phyloP scores from a whole-genome alignment of 208 protist genomes.

The Leishmania aethiopica region DNA sequence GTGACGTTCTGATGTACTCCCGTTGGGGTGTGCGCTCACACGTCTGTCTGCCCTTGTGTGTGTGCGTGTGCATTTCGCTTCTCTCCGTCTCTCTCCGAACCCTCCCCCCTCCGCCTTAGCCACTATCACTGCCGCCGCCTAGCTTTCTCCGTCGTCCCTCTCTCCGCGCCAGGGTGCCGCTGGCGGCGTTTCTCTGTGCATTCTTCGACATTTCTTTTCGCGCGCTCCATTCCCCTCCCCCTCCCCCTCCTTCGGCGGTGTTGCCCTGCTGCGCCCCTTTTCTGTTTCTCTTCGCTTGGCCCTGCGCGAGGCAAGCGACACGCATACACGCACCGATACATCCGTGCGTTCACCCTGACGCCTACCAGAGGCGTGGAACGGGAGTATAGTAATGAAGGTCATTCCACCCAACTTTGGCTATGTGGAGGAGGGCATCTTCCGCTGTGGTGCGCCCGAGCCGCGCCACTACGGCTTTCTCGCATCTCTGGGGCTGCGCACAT shows the following conservation, averaged over 20 bases:
- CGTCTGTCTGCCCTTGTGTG: background rate
- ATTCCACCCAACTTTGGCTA: constrained; percentile 96
- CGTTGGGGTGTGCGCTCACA: too few relatives aligned
- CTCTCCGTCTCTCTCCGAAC: background rate
- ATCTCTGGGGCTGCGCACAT: constrained; percentile 94
- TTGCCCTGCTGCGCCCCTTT: background rate
- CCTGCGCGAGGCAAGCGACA: background rate
- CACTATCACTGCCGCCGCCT: background rate
- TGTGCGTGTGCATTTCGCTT: background rate
- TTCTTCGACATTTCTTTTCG: background rate
- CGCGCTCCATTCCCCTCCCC: too few relatives aligned
- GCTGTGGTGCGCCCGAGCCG: constrained; percentile 95
- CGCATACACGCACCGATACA: background rate
- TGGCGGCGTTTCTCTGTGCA: background rate
- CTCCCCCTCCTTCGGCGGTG: background rate
- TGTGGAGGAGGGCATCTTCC: constrained; percentile 96
- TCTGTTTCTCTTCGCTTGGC: background rate
- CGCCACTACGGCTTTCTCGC: constrained; percentile 97
- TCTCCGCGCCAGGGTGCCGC: too few relatives aligned
- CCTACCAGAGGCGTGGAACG: background rate
- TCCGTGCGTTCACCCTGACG: background rate
- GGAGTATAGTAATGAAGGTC: constrained; percentile 77
- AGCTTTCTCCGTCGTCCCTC: background rate
- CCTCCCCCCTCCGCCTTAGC: background rate
- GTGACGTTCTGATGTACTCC: background rate